Percentiles rank a stretch among this genome's conserved stretches.
These are phyloP conservation scores for Sclerotiophoma versabilis DNA, from an alignment of 2,329 filamentous ascomycete species.

Conservation along the genomic window DNA sequence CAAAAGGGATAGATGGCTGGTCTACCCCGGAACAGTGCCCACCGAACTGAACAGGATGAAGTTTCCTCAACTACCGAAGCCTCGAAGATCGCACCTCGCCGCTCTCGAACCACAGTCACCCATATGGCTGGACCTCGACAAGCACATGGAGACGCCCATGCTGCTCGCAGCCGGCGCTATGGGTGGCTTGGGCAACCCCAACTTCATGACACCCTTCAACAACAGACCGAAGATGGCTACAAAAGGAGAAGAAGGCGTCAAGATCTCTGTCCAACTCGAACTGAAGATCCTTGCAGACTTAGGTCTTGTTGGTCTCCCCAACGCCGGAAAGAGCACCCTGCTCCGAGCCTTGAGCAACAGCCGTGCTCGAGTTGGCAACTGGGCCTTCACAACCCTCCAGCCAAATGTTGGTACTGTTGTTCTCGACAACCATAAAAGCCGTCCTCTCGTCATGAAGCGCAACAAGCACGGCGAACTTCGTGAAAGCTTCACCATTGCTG, in stretches of 20 bases:
- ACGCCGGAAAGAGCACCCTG: slow-evolving; percentile 94
- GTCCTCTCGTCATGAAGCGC: slow-evolving; percentile 63
- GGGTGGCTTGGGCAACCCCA: slow-evolving; percentile 90
- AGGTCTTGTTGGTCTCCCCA: slow-evolving; percentile 91
- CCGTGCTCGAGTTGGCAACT: slow-evolving; percentile 86
- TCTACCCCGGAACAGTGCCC: slow-evolving; percentile 80
- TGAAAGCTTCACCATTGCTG: slow-evolving; percentile 88
- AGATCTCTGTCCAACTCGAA: slow-evolving; percentile 83
- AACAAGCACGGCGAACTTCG: slow-evolving; percentile 62
- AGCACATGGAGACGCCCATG: slow-evolving; percentile 82
- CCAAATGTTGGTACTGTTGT: slow-evolving; percentile 97
- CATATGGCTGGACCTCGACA: slow-evolving; percentile 65
- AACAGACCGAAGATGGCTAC: slow-evolving; percentile 87
- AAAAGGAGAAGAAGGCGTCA: slow-evolving; percentile 79
- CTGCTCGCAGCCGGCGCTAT: slow-evolving; percentile 86
- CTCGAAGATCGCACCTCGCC: slow-evolving; percentile 64
- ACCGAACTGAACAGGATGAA: slow-evolving; percentile 70
- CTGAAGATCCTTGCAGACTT: slow-evolving; percentile 95
- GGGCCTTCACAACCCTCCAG: slow-evolving; percentile 95
- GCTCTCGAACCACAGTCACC: slow-evolving; percentile 75
- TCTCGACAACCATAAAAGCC: slow-evolving; percentile 83
- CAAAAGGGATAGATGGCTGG: slow-evolving; percentile 77
- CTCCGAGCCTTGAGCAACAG: slow-evolving; percentile 87
- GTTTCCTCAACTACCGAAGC: slow-evolving; percentile 64
- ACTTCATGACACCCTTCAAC: slow-evolving; percentile 81